Conservation (phyloP, 164 flowering plant genomes). For the Tetrastigma voinierianum region DNA sequence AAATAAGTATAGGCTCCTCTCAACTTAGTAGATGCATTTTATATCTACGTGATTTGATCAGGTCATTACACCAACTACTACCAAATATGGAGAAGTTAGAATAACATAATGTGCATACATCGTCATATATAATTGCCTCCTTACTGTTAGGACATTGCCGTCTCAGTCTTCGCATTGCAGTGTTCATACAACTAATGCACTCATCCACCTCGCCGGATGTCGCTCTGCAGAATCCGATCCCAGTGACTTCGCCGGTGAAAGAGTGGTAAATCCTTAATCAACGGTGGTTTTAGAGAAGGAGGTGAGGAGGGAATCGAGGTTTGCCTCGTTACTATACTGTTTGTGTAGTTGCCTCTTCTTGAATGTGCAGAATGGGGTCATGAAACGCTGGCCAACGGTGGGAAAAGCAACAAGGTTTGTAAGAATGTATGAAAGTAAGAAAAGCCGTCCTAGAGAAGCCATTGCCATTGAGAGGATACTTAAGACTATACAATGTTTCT, state of each 20-base stretch:
- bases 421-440: too few species aligned
- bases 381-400: too few species aligned
- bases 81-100: conserved; percentile 3
- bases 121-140: conserved; percentile 8
- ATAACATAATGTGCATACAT: conserved; percentile 19
- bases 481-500: too few species aligned
- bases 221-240: conserved; percentile 17
- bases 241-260: conserved; percentile 8
- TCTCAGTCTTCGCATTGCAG: background rate
- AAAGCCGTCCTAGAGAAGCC: too few species aligned
- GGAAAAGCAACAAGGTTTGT: too few species aligned
- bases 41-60: too few species aligned
- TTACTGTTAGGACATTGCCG: conserved; percentile 5
- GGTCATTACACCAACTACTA: too few species aligned
- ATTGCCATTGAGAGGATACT: too few species aligned
- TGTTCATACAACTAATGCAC: conserved; percentile 14
- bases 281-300: background rate
- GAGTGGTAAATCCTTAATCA: conserved; percentile 3
- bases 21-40: too few species aligned
- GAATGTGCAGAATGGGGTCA: too few species aligned
- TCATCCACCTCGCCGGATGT: background rate
- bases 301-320: conserved; percentile 13
- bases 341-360: too few species aligned
- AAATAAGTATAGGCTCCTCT: too few species aligned
- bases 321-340: background rate